Base-by-base conservation (phyloP, 2,329 filamentous ascomycete genomes). In the Fusarium circinatum region DNA sequence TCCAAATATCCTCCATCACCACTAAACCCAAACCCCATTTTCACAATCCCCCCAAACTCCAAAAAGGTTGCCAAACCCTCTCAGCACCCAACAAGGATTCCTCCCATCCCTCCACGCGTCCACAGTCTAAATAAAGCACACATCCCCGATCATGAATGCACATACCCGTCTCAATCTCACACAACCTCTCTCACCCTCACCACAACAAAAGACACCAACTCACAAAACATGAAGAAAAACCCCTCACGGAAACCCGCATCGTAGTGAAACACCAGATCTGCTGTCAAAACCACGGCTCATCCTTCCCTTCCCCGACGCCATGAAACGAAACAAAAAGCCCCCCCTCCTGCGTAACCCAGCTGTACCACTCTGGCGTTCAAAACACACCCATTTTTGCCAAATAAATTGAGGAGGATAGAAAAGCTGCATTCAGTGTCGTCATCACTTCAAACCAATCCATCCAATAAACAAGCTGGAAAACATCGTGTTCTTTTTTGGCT, bases 201-300 rank as follows among this genome's bases (percentile, higher is more conserved):
- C 36, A 38, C 32, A 24, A 48, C 45, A 11, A n/a, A 39, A 51
- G 15, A 41, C 22, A n/a, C 22, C 22, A 22, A 39, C 3, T 34
- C 32, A 36, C 13, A 28, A 28, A 18, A 10, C 6, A 34, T 34
- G 32, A 20, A 20, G 17, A 24, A 47, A 47, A 69, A 55, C 30
- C 24, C 56, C 42, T 42, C 44, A 68, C 68, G 68, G 66, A 41
- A 66, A 52, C 52, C 49, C 32, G 66, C 68, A 70, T 58, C 6
- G 17, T 24, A 14, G 67, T 71, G 56, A 61, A 67, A 67, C 68
- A 54, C 56, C 51, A 71, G 67, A 71, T 71, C 62, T 71, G 68
- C 68, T 71, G 68, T 71, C 68, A 71, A 58, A 71, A 62, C 67
- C 62, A 71, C 68, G 67, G 68, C 68, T 71, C 67, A 62, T 62